A percentile compares a stretch with the other conserved stretches of the same genome.
Evolutionary conservation across 2,329 filamentous ascomycete genomes (phyloP).

Genomic region (Arthrobotrys megalospora): DNA sequence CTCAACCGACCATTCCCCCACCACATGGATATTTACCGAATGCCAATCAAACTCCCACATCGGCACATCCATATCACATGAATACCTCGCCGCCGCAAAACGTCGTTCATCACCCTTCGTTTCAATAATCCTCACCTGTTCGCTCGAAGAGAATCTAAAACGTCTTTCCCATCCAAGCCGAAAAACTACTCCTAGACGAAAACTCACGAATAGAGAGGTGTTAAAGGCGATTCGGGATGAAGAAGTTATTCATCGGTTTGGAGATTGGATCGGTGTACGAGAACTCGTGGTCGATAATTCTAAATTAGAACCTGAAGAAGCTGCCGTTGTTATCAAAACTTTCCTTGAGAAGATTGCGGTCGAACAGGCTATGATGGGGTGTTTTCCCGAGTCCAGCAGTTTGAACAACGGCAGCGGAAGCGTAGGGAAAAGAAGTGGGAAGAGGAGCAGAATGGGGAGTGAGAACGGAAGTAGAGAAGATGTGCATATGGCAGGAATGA

Average conservation of each 20-base stretch:
- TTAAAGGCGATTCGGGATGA: slow-evolving; percentile 62
- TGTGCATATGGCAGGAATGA: slow-evolving; percentile 49
- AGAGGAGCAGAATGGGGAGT: slow-evolving; percentile 45
- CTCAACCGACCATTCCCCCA: slow-evolving; percentile 44
- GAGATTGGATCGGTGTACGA: slow-evolving; percentile 60
- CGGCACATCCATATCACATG: slow-evolving; percentile 60
- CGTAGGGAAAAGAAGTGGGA: slow-evolving; percentile 39
- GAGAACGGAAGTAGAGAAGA: slow-evolving; percentile 47
- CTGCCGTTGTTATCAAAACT: slow-evolving; percentile 54
- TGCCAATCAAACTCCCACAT: slow-evolving; percentile 59
- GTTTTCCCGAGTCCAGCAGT: slow-evolving; percentile 1
- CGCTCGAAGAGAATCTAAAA: slow-evolving; percentile 64
- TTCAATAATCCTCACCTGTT: slow-evolving; percentile 65
- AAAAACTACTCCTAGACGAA: slow-evolving; percentile 62
- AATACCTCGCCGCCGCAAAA: slow-evolving; percentile 63
- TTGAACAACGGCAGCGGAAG: slow-evolving; percentile 3
- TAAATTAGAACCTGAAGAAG: slow-evolving; percentile 52
- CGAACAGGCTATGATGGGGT: slow-evolving; percentile 45
- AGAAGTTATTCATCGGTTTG: slow-evolving; percentile 63
- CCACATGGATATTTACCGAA: slow-evolving; percentile 65
- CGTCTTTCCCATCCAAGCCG: slow-evolving; percentile 51
- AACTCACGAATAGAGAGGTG: slow-evolving; percentile 63
- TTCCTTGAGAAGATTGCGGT: slow-evolving; percentile 53
- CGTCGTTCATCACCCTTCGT: slow-evolving; percentile 63
- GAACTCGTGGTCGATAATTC: slow-evolving; percentile 64